These are phyloP conservation scores for Helicostylum pulchrum DNA, from an alignment of 192 early-diverging fungal species.

Conservation along the genomic window DNA sequence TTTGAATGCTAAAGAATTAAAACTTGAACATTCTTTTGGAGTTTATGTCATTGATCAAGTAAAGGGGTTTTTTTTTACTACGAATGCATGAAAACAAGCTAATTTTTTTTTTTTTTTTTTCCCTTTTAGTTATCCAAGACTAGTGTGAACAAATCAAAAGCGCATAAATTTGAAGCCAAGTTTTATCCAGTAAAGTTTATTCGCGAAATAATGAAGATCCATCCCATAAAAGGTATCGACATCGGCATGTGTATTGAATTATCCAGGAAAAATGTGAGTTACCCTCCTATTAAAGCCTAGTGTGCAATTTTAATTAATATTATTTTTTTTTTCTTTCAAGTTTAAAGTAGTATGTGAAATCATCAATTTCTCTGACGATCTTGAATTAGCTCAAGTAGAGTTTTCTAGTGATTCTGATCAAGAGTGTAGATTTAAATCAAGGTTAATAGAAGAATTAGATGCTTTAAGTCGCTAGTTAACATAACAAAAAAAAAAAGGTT, in stretches of 20 bases:
- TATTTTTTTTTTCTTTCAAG: neutral
- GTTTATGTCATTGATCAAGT: too few relatives aligned
- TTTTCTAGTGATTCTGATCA: neutral
- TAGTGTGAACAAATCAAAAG: too few relatives aligned
- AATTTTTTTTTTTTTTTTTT: too few relatives aligned
- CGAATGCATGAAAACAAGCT: too few relatives aligned
- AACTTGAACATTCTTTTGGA: too few relatives aligned
- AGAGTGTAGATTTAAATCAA: neutral
- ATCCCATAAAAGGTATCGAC: constrained; percentile 11
- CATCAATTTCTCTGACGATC: neutral
- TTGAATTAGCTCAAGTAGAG: neutral
- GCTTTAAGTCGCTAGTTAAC: neutral
- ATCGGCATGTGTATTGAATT: neutral
- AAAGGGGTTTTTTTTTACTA: too few relatives aligned
- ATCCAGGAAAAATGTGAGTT: constrained; percentile 5
- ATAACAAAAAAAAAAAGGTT: neutral
- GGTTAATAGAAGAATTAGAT: neutral
- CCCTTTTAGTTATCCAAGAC: too few relatives aligned
- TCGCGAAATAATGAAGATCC: constrained; percentile 6
- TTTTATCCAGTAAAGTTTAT: neutral
- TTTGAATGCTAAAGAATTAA: too few relatives aligned
- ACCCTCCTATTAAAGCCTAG: too few relatives aligned
- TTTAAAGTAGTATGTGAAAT: neutral
- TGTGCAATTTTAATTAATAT: too few relatives aligned
- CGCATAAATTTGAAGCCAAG: too few relatives aligned